A percentile compares a stretch with the other conserved stretches of the same genome.
Evolutionary conservation across 257 asterid genomes (phyloP).

Genomic region (Cinchona pubescens): DNA sequence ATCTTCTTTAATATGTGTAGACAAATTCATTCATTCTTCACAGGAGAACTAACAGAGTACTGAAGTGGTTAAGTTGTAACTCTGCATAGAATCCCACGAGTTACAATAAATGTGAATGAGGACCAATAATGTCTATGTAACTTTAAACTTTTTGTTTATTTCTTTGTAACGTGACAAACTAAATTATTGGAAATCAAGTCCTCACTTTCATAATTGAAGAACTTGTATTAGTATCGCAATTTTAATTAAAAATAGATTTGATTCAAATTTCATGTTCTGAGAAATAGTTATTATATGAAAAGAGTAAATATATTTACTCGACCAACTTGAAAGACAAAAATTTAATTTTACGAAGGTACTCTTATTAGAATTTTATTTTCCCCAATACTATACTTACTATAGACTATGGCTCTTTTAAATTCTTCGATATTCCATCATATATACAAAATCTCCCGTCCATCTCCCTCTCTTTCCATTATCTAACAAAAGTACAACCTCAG

Average conservation of each 20-base stretch:
- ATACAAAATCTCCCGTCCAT: background rate
- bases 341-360: background rate
- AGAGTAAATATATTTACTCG: background rate
- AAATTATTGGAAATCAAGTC: too few relatives aligned
- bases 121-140: background rate
- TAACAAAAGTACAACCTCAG: background rate
- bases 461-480: background rate
- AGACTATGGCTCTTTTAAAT: too few relatives aligned
- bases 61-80: background rate
- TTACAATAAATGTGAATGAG: background rate
- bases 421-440: too few relatives aligned
- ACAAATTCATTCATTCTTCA: background rate
- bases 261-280: too few relatives aligned
- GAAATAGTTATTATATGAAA: too few relatives aligned
- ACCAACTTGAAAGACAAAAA: background rate
- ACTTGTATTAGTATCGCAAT: too few relatives aligned
- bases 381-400: too few relatives aligned
- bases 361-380: too few relatives aligned
- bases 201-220: too few relatives aligned
- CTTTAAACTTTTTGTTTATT: background rate
- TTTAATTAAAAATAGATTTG: too few relatives aligned
- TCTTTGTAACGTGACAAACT: too few relatives aligned
- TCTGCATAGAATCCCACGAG: background rate
- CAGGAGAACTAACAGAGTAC: background rate
- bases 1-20: background rate